A percentile compares a stretch with the other conserved stretches of the same genome.
phyloP scores from a whole-genome alignment of 1,284 basidiomycete species.

The Moesziomyces parantarcticus region DNA sequence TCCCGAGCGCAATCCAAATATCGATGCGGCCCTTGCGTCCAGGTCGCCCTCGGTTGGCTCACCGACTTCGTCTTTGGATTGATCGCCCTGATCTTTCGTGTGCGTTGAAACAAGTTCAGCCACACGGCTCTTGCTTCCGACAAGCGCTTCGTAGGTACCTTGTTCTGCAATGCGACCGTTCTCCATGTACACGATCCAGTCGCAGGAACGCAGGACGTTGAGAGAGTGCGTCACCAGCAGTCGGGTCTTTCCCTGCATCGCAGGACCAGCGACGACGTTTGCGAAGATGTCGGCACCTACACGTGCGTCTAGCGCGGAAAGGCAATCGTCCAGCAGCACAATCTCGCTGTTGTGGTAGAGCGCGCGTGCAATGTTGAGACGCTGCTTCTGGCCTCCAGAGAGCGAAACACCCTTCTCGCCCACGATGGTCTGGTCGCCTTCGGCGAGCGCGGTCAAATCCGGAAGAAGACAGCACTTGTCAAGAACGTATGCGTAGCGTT shows the following conservation, averaged over 20 bases:
- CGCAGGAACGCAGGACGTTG: constrained; percentile 18
- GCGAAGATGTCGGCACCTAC: constrained; percentile 79
- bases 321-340: constrained; percentile 84
- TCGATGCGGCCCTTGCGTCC: not conserved
- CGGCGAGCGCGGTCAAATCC: constrained; percentile 81
- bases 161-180: constrained; percentile 63
- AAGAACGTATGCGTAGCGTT: constrained; percentile 81
- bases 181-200: constrained; percentile 35
- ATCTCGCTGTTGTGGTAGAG: constrained; percentile 85
- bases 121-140: constrained; percentile 76
- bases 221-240: constrained; percentile 47
- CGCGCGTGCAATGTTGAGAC: constrained; percentile 81
- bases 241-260: constrained; percentile 25
- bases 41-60: constrained; percentile 53
- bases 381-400: constrained; percentile 83
- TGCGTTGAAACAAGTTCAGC: constrained; percentile 59
- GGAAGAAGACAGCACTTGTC: constrained; percentile 79
- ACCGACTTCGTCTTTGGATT: constrained; percentile 56
- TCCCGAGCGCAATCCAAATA: constrained; percentile 48
- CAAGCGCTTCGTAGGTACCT: constrained; percentile 79
- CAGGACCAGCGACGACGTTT: constrained; percentile 17
- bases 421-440: constrained; percentile 87
- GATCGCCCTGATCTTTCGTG: constrained; percentile 45
- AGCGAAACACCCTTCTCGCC: constrained; percentile 84
- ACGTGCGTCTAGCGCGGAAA: constrained; percentile 76